Evolutionary conservation across 306 rosid species (phyloP).

Genomic region (Vicia sativa): DNA sequence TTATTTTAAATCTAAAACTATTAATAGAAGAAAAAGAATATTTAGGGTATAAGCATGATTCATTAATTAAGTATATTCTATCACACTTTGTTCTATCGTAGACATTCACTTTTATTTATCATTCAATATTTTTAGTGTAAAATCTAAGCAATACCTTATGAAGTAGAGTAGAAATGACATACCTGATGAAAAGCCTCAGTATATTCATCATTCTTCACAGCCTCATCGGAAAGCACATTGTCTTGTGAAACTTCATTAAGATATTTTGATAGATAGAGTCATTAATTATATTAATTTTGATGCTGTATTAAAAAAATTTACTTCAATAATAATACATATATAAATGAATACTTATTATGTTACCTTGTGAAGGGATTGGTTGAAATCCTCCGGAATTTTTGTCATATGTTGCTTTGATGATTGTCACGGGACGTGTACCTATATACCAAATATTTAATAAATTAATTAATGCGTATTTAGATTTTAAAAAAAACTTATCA

Average conservation of each 20-base stretch:
- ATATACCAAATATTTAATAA: background rate
- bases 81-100: no score
- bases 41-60: no score
- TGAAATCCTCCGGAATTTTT: background rate
- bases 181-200: constrained; percentile 46
- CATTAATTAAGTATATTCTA: no score
- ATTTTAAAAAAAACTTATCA: background rate
- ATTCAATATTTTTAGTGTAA: no score
- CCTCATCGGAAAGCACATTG: constrained; percentile 43
- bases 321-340: background rate
- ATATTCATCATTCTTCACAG: constrained; percentile 51
- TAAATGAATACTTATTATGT: background rate
- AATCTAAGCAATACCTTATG: no score
- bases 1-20: no score
- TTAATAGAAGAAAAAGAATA: no score
- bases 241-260: constrained; percentile 45
- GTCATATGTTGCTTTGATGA: no score
- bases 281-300: background rate
- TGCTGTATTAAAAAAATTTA: background rate
- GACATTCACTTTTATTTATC: no score
- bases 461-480: background rate
- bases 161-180: background rate
- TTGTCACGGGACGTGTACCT: background rate
- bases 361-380: constrained; percentile 52
- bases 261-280: constrained; percentile 29